These are phyloP conservation scores for Nannochloris sp. DNA, from an alignment of 139 green algal species.

Conservation along the genomic window DNA sequence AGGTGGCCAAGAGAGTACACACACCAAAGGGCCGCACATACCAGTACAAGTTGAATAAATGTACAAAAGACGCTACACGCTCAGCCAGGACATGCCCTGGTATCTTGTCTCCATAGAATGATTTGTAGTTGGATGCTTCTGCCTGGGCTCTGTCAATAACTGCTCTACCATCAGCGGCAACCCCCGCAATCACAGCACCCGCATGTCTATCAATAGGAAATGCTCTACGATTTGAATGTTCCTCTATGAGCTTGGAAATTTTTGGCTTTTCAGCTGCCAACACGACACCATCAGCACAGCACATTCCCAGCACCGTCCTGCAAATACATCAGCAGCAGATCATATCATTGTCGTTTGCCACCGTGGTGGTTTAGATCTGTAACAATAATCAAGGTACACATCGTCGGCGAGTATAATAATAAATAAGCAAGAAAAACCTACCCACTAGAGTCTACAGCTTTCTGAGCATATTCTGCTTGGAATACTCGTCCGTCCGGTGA, in stretches of 20 bases:
- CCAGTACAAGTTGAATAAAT: slow-evolving; percentile 99
- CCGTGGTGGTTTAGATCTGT: no score
- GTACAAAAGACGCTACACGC: slow-evolving; percentile 80
- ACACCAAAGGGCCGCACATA: slow-evolving; percentile 67
- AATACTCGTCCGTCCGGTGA: slow-evolving; percentile 95
- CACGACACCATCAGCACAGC: slow-evolving; percentile 94
- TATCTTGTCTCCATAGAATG: slow-evolving; percentile 88
- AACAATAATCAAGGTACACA: no score
- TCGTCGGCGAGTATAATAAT: no score
- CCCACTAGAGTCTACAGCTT: slow-evolving; percentile 96
- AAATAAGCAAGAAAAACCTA: slow-evolving; percentile 22
- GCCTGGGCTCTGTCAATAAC: slow-evolving; percentile 70
- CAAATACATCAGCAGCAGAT: background rate
- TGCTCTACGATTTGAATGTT: slow-evolving; percentile 78
- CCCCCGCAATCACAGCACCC: slow-evolving; percentile 58
- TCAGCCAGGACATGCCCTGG: slow-evolving; percentile 83
- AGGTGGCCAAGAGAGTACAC: slow-evolving; percentile 64
- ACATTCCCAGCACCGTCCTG: slow-evolving; percentile 87
- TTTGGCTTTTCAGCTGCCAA: slow-evolving; percentile 92
- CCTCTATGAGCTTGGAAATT: slow-evolving; percentile 91
- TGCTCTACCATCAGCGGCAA: slow-evolving; percentile 73
- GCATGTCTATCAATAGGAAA: slow-evolving; percentile 78
- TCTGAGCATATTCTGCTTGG: slow-evolving; percentile 96
- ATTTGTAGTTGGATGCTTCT: slow-evolving; percentile 24
- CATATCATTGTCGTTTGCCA: no score